These are phyloP conservation scores for Stagonosporopsis chrysanthemi DNA, from an alignment of 2,329 filamentous ascomycete genomes.

Conservation along the genomic window DNA sequence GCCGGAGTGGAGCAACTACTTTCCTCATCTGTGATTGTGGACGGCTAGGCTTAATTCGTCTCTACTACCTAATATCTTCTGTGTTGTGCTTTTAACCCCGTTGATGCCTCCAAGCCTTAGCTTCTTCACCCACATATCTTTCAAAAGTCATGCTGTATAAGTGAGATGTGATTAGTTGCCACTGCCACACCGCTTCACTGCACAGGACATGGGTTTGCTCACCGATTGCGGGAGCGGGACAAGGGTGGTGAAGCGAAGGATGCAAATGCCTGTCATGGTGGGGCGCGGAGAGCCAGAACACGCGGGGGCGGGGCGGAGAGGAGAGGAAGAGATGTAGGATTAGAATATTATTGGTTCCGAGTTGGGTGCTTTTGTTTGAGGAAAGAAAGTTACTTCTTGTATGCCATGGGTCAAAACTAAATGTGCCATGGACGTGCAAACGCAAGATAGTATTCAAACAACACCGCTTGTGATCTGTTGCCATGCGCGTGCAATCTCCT, in stretches of 20 bases:
- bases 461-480: too few species aligned
- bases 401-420: too few species aligned
- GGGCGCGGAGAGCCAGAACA: neutral
- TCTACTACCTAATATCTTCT: constrained; percentile 20
- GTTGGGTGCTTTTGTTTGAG: neutral
- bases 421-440: too few species aligned
- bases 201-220: neutral
- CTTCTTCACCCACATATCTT: too few species aligned
- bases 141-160: neutral
- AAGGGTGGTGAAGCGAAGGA: constrained; percentile 11
- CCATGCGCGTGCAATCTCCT: too few species aligned
- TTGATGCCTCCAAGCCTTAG: neutral
- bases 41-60: neutral
- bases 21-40: constrained; percentile 38
- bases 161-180: neutral
- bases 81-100: too few species aligned
- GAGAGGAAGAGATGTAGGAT: neutral
- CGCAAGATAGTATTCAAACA: too few species aligned
- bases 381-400: neutral
- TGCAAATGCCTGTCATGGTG: neutral
- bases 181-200: neutral
- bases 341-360: neutral
- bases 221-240: constrained; percentile 4
- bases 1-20: constrained; percentile 35
- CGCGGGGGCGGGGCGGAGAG: neutral